A percentile compares a stretch with the other conserved stretches of the same genome.
phyloP scores from a whole-genome alignment of 352 stramenopile species.

The Pythium sukuiense region DNA sequence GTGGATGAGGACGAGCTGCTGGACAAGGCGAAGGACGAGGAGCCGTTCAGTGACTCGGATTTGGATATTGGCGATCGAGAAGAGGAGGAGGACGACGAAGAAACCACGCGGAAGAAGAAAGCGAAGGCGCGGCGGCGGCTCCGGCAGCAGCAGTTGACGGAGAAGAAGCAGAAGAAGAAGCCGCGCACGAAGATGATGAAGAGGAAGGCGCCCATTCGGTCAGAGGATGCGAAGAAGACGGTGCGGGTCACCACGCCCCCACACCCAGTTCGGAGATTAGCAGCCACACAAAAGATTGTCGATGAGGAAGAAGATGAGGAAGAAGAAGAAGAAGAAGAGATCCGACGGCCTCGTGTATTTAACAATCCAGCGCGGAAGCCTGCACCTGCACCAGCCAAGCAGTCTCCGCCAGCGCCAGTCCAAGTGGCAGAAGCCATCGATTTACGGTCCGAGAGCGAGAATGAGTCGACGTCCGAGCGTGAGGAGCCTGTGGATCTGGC shows the following conservation, averaged over 20 bases:
- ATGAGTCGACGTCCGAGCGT: slow-evolving; percentile 9
- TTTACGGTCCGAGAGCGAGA: slow-evolving; percentile 11
- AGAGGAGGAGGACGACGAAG: slow-evolving; percentile 5
- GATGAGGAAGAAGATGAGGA: background rate
- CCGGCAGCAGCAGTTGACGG: slow-evolving; percentile 4
- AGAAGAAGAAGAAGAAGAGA: slow-evolving; percentile 1
- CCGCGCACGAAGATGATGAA: background rate
- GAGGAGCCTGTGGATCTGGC: background rate
- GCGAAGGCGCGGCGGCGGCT: slow-evolving; percentile 1
- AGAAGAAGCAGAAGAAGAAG: slow-evolving; percentile 13
- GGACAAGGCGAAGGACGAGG: slow-evolving; percentile 15
- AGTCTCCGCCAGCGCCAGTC: too few relatives aligned
- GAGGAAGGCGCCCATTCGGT: background rate
- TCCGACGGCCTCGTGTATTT: background rate
- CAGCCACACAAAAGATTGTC: background rate
- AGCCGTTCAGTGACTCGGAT: slow-evolving; percentile 21
- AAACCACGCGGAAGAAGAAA: slow-evolving; percentile 1
- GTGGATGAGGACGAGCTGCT: slow-evolving; percentile 12
- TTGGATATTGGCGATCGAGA: slow-evolving; percentile 16
- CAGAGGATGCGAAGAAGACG: background rate
- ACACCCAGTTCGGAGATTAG: background rate
- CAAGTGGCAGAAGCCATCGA: slow-evolving; percentile 10
- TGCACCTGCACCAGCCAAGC: background rate
- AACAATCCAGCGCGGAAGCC: background rate
- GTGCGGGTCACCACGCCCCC: background rate